A percentile compares a stretch with the other conserved stretches of the same genome.
These are phyloP conservation scores for Psilocybe cyanescens DNA, from an alignment of 768 basidiomycete genomes.

Conservation along the genomic window DNA sequence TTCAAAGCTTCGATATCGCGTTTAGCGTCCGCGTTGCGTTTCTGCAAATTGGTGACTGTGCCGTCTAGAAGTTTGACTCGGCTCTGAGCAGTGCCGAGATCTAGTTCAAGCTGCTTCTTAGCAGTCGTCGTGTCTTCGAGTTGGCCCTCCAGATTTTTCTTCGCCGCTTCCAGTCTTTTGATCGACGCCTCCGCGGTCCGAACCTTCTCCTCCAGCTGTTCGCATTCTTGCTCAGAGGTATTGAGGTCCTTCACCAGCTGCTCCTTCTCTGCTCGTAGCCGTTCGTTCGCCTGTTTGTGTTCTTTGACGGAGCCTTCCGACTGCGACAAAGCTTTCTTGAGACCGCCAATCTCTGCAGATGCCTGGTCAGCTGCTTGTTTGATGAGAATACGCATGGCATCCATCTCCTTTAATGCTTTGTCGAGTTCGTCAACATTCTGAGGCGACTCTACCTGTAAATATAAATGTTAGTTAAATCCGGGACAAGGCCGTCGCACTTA, in stretches of 20 bases:
- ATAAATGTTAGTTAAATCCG: too few relatives aligned
- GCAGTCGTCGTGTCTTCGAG: background rate
- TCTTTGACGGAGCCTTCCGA: background rate
- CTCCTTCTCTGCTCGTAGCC: background rate
- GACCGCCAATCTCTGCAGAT: background rate
- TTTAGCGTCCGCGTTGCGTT: background rate
- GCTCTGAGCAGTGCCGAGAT: background rate
- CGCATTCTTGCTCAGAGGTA: background rate
- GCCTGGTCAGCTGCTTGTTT: background rate
- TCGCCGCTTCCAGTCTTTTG: background rate
- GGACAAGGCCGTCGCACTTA: background rate
- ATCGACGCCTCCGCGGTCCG: background rate
- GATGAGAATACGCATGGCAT: background rate
- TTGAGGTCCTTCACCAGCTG: background rate
- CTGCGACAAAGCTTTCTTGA: background rate
- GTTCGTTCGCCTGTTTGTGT: background rate
- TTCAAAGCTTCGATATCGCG: background rate
- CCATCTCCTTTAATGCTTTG: background rate
- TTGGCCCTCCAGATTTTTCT: background rate
- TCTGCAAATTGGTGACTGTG: background rate
- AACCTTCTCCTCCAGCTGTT: background rate
- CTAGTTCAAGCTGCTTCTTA: background rate
- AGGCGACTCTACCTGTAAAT: background rate
- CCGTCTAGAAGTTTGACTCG: background rate
- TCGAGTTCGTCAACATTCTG: background rate